These are phyloP conservation scores for Hymenoscyphus scutula DNA, from an alignment of 2,329 filamentous ascomycete species.

Conservation along the genomic window DNA sequence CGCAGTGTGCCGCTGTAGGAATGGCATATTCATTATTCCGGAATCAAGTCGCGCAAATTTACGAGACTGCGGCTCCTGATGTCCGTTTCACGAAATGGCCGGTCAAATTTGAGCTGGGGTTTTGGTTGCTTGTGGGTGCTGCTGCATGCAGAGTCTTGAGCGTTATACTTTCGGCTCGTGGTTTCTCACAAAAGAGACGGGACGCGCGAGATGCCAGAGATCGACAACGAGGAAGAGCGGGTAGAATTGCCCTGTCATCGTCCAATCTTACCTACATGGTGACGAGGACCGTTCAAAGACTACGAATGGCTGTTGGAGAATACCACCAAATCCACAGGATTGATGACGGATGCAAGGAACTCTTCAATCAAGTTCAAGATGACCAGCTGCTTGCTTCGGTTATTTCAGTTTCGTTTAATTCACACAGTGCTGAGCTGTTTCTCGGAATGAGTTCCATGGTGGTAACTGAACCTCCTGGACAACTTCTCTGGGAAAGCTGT, in stretches of 20 bases:
- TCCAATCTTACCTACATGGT: neutral
- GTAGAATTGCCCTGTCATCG: neutral
- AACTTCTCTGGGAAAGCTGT: neutral
- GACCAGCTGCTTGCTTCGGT: neutral
- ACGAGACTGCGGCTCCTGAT: neutral
- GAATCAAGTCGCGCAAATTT: conserved; percentile 4
- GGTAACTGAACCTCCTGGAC: neutral
- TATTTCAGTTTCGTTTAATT: neutral
- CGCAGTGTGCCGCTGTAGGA: neutral
- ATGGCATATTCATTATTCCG: conserved; percentile 7
- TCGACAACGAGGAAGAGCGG: neutral
- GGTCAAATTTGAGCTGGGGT: conserved; percentile 4
- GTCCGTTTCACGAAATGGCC: neutral
- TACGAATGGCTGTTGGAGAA: neutral
- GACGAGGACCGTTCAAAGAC: neutral
- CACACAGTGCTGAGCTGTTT: neutral
- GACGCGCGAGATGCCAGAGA: neutral
- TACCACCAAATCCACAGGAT: neutral
- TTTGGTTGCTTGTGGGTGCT: conserved; percentile 8
- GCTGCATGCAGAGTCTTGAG: conserved; percentile 4
- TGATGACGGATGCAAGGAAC: neutral
- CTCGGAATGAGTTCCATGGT: neutral
- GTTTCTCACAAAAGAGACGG: neutral
- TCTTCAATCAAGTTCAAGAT: neutral
- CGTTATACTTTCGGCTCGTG: neutral